Percentiles rank a stretch among this genome's conserved stretches.
phyloP scores from a whole-genome alignment of 2,329 filamentous ascomycete genomes.

The Corinectria fuckeliana region DNA sequence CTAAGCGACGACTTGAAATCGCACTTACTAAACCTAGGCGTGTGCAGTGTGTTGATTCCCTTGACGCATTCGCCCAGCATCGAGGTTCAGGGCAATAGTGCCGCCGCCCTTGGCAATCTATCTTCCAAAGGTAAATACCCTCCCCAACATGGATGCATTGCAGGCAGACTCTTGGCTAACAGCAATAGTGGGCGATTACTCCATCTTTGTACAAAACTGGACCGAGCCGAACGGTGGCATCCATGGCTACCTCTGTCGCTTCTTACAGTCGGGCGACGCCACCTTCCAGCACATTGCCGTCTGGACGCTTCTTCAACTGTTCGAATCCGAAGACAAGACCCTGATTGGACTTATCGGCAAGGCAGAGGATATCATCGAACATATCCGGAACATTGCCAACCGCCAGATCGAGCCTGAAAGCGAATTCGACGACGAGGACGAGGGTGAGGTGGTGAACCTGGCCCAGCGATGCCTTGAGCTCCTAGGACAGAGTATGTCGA shows the following conservation, averaged over 20 bases:
- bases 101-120: constrained; percentile 91
- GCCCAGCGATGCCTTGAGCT: constrained; percentile 90
- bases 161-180: constrained; percentile 3
- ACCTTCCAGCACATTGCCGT: constrained; percentile 99
- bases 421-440: constrained; percentile 86
- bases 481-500: constrained; percentile 76
- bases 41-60: constrained; percentile 95
- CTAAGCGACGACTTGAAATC: constrained; percentile 95
- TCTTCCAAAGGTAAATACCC: constrained; percentile 84
- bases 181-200: constrained; percentile 85
- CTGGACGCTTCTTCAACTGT: constrained; percentile 93
- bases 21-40: constrained; percentile 86
- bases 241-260: constrained; percentile 91
- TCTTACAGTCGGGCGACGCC: constrained; percentile 90
- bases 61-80: constrained; percentile 95
- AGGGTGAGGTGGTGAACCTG: constrained; percentile 90
- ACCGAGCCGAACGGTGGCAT: constrained; percentile 90
- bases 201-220: constrained; percentile 96
- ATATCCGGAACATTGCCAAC: constrained; percentile 91
- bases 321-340: constrained; percentile 92
- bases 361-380: constrained; percentile 87
- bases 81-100: constrained; percentile 97
- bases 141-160: not conserved
- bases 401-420: constrained; percentile 87
- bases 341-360: constrained; percentile 89